Base-by-base conservation (phyloP, 2,329 filamentous ascomycete genomes). In the Colletotrichum shisoi region DNA sequence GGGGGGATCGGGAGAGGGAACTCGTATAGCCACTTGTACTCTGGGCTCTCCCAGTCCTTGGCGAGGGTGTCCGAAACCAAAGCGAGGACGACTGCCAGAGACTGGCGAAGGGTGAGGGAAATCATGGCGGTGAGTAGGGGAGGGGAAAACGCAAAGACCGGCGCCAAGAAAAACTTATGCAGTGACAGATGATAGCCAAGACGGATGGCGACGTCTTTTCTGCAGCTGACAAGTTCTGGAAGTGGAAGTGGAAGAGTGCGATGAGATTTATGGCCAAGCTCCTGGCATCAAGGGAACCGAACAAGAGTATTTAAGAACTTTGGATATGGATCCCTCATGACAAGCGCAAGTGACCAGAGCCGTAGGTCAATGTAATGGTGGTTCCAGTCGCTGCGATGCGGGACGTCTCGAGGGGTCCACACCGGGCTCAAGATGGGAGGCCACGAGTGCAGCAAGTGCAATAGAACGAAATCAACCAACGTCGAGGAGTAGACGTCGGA, bases 1-100 rank as follows among this genome's bases (percentile, higher is more conserved):
- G 82, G 78, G 4, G 81, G 78, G 5, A 69, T 69, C 3, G 58
- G 67, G 2, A 69, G 67, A 27, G 67, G 63, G 9, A 59, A 69
- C 48, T 67, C 57, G 39, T 69, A 67, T 15, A 67, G 67, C 63
- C 63, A 69, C 19, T 46, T 67, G 48, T 69, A 69, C 17, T 52
- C 63, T 0, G 67, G 67, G 49, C 63, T 67, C 4, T 63, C 49
- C 67, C 63, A 69, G 21, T 69, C 67, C 42, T 67, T 67, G 58
- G 66, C 66, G n/a, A 70, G 37, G 8, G 62, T 53, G 13, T 66
- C 62, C 2, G 68, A 63, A n/a, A 57, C 62, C 21, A 70, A 57
- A 8, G 62, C 21, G 6, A 70, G 49, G n/a, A 65, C 27, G n/a
- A 57, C 56, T 12, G 58, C 62, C 44, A 70, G 46, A 45, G 62